Percentiles rank a stretch among this genome's conserved stretches.
phyloP scores from a whole-genome alignment of 306 rosid species.

The Quercus gilva region DNA sequence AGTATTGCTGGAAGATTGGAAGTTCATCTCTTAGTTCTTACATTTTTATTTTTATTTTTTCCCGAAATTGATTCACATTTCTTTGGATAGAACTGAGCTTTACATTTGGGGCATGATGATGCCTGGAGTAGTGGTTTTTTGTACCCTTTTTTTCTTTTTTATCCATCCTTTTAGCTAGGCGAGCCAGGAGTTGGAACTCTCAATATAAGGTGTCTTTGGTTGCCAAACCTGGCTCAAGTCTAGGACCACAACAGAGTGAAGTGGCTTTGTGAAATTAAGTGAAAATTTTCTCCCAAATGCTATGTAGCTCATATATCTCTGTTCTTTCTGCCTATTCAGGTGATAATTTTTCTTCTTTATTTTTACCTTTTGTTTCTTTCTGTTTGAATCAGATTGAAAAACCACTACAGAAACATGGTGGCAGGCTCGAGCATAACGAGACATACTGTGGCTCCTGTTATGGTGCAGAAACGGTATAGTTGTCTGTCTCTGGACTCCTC shows the following conservation, averaged over 20 bases:
- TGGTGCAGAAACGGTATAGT: slow-evolving; percentile 87
- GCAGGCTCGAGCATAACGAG: slow-evolving; percentile 98
- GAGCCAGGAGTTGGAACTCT: not conserved
- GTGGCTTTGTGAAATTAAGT: not conserved
- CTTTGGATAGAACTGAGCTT: not conserved
- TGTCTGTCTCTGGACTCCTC: slow-evolving; percentile 12
- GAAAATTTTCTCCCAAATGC: not conserved
- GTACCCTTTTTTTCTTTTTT: not conserved
- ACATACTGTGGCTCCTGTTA: slow-evolving; percentile 97
- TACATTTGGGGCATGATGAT: not conserved
- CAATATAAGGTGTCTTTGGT: not conserved
- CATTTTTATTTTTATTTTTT: not conserved
- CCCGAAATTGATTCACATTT: not conserved
- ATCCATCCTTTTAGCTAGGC: not conserved
- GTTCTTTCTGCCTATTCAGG: slow-evolving; percentile 3
- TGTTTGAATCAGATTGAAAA: slow-evolving; percentile 70
- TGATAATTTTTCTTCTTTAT: not conserved
- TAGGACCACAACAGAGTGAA: not conserved
- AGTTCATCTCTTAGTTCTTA: not conserved
- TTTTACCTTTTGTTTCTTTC: slow-evolving; percentile 10
- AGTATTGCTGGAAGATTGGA: not conserved
- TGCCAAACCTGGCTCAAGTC: not conserved
- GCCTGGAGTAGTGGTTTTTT: not conserved
- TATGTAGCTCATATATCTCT: not conserved
- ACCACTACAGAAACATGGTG: slow-evolving; percentile 95